Evolutionary conservation across 2,329 filamentous ascomycete genomes (phyloP), one percentile per base, ranked within the genome.

Genomic region (Colletotrichum orchidophilum): DNA sequence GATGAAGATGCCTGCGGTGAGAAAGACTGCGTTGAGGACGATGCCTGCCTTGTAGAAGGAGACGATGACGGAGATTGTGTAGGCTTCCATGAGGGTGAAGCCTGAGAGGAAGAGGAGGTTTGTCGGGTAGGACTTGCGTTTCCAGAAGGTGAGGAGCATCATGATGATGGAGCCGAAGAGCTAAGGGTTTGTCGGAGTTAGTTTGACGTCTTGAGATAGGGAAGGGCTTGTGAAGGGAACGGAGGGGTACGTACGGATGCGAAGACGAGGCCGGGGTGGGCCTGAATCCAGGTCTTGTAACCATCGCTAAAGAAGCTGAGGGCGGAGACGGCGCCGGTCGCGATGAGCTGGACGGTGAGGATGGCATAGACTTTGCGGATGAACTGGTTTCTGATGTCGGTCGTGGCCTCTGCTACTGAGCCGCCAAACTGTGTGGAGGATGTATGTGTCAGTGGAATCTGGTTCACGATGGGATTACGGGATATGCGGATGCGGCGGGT

Each of bases 331-430:
- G 89, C 87, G 46, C 92, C 93, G 8, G 96, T 99, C 69, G 92
- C 90, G 78, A 98, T 86, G 64, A 99, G 91, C 82, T 99, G 96
- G 62, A 94, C 91, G n/a, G 96, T 97, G 84, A 99, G 88, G 82
- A 99, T 99, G 70, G 95, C 93, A 85, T 99, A 99, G 80, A 99
- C 96, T 87, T 98, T 98, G 83, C 95, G 92, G 77, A 97, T 88
- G 82, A 98, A 99, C 83, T 96, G 94, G 91, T 98, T 97, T 76
- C 96, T 93, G 80, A 99, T 97, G 78, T 97, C 95, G 79, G 98
- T 87, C 24, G 95, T 97, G 57, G 94, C 96, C 85, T 98, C 96
- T 75, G 95, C 92, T 71, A 98, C 95, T 21, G 92, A 94, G 73
- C 95, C 95, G 76, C 96, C 96, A 79, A 97, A 98, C 93, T 94